phyloP scores from a whole-genome alignment of 2,329 filamentous ascomycete species.

The Aspergillus costaricaensis region DNA sequence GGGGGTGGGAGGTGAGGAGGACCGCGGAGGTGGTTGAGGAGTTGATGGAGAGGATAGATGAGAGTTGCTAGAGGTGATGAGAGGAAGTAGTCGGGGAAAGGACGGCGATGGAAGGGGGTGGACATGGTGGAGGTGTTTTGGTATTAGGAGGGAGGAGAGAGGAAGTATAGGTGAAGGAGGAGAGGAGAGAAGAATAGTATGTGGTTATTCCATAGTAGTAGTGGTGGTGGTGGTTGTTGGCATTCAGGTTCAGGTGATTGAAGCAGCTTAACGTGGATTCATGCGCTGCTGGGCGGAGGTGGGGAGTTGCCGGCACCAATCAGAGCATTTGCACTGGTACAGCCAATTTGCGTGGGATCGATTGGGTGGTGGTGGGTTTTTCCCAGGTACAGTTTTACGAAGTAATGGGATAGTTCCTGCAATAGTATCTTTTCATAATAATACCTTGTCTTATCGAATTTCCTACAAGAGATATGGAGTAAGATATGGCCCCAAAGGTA shows the following conservation, averaged over 20 bases:
- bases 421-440: too few relatives aligned
- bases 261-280: background rate
- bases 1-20: constrained; percentile 61
- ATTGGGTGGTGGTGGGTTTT: too few relatives aligned
- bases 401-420: too few relatives aligned
- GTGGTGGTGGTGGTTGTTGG: background rate
- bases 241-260: background rate
- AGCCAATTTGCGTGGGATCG: too few relatives aligned
- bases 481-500: too few relatives aligned
- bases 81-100: constrained; percentile 64
- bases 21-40: constrained; percentile 69
- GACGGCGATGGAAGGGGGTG: constrained; percentile 52
- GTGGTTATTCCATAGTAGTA: background rate
- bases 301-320: background rate
- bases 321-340: background rate
- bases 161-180: background rate
- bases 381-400: too few relatives aligned
- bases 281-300: constrained; percentile 3
- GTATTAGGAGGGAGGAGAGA: background rate
- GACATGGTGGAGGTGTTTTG: constrained; percentile 29
- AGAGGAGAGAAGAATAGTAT: background rate
- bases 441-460: too few relatives aligned
- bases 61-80: constrained; percentile 68
- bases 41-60: constrained; percentile 62
- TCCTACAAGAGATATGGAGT: too few relatives aligned